A percentile compares a stretch with the other conserved stretches of the same genome.
These are phyloP conservation scores for Trifolium repens DNA, from an alignment of 306 rosid species.

Conservation along the genomic window DNA sequence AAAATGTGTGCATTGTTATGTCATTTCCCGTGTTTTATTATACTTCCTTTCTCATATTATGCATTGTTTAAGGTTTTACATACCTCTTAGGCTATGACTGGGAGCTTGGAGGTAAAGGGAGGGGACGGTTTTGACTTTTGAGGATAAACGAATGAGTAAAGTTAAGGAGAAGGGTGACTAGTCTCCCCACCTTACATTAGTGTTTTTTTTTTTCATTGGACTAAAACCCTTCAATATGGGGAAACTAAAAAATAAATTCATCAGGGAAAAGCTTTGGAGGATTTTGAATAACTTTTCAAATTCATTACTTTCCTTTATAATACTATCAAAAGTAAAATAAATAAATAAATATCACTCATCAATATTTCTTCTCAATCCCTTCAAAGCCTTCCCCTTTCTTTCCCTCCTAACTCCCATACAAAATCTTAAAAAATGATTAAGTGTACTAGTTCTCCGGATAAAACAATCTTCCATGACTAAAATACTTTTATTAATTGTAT, in stretches of 20 bases:
- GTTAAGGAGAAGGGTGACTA: not conserved
- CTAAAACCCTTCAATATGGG: not conserved
- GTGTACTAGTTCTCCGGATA: not conserved
- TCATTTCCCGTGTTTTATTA: not conserved
- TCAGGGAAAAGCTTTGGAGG: not conserved
- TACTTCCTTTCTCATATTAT: not conserved
- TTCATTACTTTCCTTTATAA: not conserved
- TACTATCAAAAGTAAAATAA: not conserved
- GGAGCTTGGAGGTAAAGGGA: no score
- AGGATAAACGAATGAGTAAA: not conserved
- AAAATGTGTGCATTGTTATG: not conserved
- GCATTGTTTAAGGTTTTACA: not conserved
- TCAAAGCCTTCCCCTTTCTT: not conserved
- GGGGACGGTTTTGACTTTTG: not conserved
- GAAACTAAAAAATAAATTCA: not conserved
- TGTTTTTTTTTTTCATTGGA: not conserved
- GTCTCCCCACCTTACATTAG: not conserved
- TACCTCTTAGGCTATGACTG: not conserved
- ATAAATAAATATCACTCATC: not conserved
- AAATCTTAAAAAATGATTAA: not conserved
- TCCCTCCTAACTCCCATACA: not conserved
- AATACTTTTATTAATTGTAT: not conserved
- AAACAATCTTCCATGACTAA: conserved; percentile 3
- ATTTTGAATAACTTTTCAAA: not conserved
- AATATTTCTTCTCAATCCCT: not conserved